A percentile compares a stretch with the other conserved stretches of the same genome.
These are phyloP conservation scores for Acanthamoeba triangularis DNA, from an alignment of 208 protist genomes.

Conservation along the genomic window DNA sequence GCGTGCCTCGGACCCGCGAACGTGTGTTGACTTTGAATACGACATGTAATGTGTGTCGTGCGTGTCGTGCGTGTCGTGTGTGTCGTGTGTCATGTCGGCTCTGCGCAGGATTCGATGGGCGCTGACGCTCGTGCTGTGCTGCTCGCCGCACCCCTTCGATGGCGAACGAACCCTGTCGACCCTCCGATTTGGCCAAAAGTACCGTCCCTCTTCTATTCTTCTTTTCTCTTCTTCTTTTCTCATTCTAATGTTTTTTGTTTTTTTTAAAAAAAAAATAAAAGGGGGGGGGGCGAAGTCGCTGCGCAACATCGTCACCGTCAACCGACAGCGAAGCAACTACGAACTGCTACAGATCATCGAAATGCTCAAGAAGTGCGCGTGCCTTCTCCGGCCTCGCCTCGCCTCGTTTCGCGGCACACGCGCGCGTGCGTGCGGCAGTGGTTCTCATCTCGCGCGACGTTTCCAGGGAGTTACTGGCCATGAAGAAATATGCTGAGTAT, in stretches of 20 bases:
- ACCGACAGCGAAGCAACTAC: conserved; percentile 24
- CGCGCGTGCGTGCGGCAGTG: background rate
- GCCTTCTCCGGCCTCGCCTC: no score
- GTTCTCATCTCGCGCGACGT: background rate
- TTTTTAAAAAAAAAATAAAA: background rate
- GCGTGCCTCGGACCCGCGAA: conserved; percentile 54
- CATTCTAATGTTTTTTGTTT: no score
- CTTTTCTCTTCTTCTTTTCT: no score
- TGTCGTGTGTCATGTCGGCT: no score
- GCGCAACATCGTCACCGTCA: conserved; percentile 17
- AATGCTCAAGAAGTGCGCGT: conserved; percentile 49
- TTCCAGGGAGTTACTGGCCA: conserved; percentile 8
- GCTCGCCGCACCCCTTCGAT: conserved; percentile 50
- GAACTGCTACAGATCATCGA: conserved; percentile 59
- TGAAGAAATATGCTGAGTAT: conserved; percentile 59
- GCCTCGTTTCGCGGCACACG: background rate
- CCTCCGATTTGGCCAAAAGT: conserved; percentile 78
- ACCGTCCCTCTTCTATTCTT: background rate
- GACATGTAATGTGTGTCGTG: background rate
- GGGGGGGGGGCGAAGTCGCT: conserved; percentile 64
- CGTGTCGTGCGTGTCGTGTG: background rate
- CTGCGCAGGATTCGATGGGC: conserved; percentile 66
- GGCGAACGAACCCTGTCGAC: conserved; percentile 71
- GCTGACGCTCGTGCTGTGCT: conserved; percentile 54
- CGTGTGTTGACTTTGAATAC: background rate